Base-by-base conservation (phyloP, 441 rosid species). In the California macrophylla region DNA sequence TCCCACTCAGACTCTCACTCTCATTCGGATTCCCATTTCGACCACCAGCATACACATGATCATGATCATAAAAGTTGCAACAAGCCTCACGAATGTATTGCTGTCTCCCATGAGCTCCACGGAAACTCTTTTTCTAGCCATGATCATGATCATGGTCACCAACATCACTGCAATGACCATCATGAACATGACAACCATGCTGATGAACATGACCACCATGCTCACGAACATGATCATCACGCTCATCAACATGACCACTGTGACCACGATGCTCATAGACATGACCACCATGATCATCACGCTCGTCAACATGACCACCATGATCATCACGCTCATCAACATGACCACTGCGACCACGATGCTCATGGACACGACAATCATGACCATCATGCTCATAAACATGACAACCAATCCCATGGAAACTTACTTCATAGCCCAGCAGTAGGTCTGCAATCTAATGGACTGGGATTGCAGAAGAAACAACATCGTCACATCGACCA, bases 401-500 rank as follows among this genome's bases (percentile, higher is more conserved):
- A 8, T 45, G 54, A 15, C 18, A 18, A 13, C 54, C 16, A 45
- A 0, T 18, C 12, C 13, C 71, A 42, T 66, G 58, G 23, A 66
- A 65, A 26, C 64, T 30, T 61, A 30, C 67, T 25, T 16, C 64
- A 28, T 13, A 26, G 58, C 45, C 65, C 42, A 18, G 16, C 72
- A 36, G 71, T 56, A 45, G 70, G 66, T n/a, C 26, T 26, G 16
- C 60, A 61, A 60, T 74, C 79, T 36, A 60, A 64, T 16, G 71
- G 69, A 52, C 65, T 60, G 36, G 78, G 70, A 66, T 29, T 71
- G 0, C 72, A 74, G 38, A 81, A 82, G 66, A 78, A 63, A 21
- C 79, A 84, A 21, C 93, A 84, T 81, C 87, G 18, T 36, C 95
- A 93, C 78, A 83, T 93, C 61, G 97, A 93, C 78, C 98, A 91